Conservation (phyloP, 176 grass and related monocot genomes). For the Juncus inflexus region DNA sequence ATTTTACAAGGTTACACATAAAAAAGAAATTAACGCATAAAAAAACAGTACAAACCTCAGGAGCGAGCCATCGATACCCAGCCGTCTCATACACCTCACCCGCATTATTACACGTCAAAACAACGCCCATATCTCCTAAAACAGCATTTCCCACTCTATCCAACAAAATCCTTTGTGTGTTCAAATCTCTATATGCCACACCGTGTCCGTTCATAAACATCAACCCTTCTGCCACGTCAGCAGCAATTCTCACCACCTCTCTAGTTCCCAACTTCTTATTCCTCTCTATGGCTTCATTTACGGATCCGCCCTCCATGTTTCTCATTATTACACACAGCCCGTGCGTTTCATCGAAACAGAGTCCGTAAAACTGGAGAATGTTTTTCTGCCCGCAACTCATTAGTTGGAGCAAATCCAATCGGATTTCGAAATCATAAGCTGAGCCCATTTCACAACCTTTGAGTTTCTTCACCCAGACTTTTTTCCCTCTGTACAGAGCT, state of each 20-base stretch:
- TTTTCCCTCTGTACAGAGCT: slow-evolving; percentile 60
- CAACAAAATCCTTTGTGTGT: slow-evolving; percentile 68
- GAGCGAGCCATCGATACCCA: slow-evolving; percentile 92
- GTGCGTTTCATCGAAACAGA: slow-evolving; percentile 74
- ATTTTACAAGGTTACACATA: too few species aligned
- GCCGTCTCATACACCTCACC: slow-evolving; percentile 96
- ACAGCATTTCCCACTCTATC: slow-evolving; percentile 82
- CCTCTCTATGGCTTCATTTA: slow-evolving; percentile 67
- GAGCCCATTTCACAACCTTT: slow-evolving; percentile 89
- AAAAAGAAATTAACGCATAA: not conserved
- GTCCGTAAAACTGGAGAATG: slow-evolving; percentile 87
- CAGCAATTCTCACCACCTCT: slow-evolving; percentile 60
- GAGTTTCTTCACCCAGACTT: slow-evolving; percentile 90
- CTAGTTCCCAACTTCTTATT: slow-evolving; percentile 58
- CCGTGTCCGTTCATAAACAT: slow-evolving; percentile 91
- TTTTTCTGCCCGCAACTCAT: slow-evolving; percentile 96
- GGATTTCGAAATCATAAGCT: slow-evolving; percentile 82
- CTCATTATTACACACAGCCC: slow-evolving; percentile 80
- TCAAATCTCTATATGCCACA: slow-evolving; percentile 80
- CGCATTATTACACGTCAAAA: slow-evolving; percentile 81
- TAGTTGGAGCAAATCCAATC: slow-evolving; percentile 85
- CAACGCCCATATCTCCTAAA: slow-evolving; percentile 91
- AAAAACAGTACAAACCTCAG: slow-evolving; percentile 62
- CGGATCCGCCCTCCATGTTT: slow-evolving; percentile 90
- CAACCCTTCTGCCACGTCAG: slow-evolving; percentile 73